Evolutionary conservation across 495 filamentous ascomycete species (phyloP).

Genomic region (Podospora comata): DNA sequence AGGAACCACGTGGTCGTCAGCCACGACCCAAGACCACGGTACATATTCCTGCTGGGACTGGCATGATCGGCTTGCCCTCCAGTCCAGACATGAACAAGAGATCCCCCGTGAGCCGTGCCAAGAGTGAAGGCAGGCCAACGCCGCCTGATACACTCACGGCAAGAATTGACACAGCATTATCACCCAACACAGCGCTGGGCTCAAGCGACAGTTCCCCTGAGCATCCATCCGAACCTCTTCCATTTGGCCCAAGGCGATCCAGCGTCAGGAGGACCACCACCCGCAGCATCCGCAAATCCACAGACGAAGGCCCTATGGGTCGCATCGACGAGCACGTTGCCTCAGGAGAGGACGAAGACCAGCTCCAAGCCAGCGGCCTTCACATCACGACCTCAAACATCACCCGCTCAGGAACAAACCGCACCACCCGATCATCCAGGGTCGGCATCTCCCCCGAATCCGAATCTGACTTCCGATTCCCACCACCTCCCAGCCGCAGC

Average conservation of each 20-base stretch:
- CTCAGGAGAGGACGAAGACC: constrained; percentile 12
- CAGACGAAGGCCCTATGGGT: constrained; percentile 20
- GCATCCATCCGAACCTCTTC: constrained; percentile 15
- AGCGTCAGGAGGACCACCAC: constrained; percentile 9
- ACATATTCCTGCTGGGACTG: background rate
- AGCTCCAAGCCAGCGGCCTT: background rate
- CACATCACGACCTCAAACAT: background rate
- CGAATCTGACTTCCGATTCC: background rate
- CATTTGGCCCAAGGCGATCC: constrained; percentile 4
- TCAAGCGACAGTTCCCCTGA: constrained; percentile 22
- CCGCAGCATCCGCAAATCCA: constrained; percentile 14
- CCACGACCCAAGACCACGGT: background rate
- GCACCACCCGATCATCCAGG: background rate
- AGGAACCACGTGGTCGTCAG: background rate
- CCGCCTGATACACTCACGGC: background rate
- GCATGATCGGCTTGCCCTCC: constrained; percentile 20
- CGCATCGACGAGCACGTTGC: constrained; percentile 24
- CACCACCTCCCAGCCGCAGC: background rate
- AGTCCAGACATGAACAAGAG: constrained; percentile 28
- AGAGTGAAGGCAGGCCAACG: constrained; percentile 12
- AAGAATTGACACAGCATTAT: constrained; percentile 1
- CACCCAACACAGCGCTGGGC: background rate
- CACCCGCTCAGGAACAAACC: background rate
- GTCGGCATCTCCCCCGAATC: background rate
- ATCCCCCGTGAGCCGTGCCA: constrained; percentile 13